Evolutionary conservation across 345 rosid genomes (phyloP).

Genomic region (Populus euphratica): DNA sequence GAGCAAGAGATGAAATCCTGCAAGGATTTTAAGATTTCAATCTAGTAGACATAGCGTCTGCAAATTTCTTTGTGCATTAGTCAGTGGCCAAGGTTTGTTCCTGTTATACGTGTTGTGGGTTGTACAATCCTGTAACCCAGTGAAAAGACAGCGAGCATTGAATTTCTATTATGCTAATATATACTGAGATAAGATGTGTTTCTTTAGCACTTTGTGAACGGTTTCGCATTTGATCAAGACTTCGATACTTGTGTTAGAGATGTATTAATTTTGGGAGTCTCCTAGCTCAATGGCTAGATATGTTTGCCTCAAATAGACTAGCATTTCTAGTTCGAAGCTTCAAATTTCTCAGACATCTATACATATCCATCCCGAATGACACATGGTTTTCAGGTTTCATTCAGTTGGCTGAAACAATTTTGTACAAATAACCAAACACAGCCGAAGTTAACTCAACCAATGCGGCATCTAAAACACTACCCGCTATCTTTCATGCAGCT

Average conservation of each 20-base stretch:
- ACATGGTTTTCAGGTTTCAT: background rate
- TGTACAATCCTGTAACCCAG: background rate
- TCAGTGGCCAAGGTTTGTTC: background rate
- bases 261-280: background rate
- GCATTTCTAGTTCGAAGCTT: background rate
- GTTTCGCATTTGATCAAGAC: background rate
- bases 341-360: background rate
- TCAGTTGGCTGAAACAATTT: background rate
- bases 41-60: background rate
- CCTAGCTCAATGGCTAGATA: background rate
- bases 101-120: background rate
- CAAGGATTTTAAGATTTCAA: slow-evolving; percentile 25
- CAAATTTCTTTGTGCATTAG: background rate
- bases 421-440: background rate
- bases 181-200: background rate
- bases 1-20: slow-evolving; percentile 29
- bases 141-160: background rate
- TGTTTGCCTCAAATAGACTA: background rate
- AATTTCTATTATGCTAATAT: background rate
- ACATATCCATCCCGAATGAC: background rate
- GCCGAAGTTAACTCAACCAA: background rate
- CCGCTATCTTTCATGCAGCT: background rate
- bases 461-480: background rate
- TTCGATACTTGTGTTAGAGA: background rate
- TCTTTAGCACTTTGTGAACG: background rate